phyloP scores from a whole-genome alignment of 805 yeast genomes.

The Candida insectorum region DNA sequence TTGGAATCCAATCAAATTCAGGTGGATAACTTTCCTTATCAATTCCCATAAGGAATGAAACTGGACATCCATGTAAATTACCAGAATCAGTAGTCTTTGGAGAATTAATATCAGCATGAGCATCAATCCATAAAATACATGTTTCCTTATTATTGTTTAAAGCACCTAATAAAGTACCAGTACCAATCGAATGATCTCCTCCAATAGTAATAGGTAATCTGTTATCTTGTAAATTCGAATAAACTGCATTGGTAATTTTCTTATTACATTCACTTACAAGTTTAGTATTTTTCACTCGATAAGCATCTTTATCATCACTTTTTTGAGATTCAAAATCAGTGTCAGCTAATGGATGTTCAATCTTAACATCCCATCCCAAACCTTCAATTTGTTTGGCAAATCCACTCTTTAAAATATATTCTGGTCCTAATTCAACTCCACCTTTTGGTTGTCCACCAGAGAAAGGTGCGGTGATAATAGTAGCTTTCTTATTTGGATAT shows the following conservation, averaged over 20 bases:
- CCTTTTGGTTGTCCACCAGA: conserved; percentile 93
- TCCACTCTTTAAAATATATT: conserved; percentile 70
- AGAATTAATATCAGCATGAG: conserved; percentile 96
- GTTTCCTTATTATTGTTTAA: conserved; percentile 79
- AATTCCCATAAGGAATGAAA: conserved; percentile 83
- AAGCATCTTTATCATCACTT: conserved; percentile 39
- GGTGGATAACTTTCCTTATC: conserved; percentile 66
- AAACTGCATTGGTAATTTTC: conserved; percentile 59
- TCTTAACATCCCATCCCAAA: conserved; percentile 67
- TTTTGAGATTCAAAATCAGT: conserved; percentile 44
- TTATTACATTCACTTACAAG: conserved; percentile 74
- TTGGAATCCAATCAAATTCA: conserved; percentile 78
- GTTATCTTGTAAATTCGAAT: conserved; percentile 41
- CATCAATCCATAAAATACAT: conserved; percentile 93
- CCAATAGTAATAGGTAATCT: conserved; percentile 82
- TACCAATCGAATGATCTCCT: conserved; percentile 96
- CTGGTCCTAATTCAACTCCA: conserved; percentile 96
- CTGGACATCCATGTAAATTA: conserved; percentile 95
- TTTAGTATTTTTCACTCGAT: conserved; percentile 68
- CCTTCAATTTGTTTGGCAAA: conserved; percentile 56
- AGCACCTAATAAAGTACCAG: conserved; percentile 87
- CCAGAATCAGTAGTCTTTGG: conserved; percentile 81
- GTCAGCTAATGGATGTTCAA: conserved; percentile 53
- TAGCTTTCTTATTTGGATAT: conserved; percentile 51
- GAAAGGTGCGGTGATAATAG: conserved; percentile 88